These are phyloP conservation scores for Podila horticola DNA, from an alignment of 192 early-diverging fungal genomes.

Conservation along the genomic window DNA sequence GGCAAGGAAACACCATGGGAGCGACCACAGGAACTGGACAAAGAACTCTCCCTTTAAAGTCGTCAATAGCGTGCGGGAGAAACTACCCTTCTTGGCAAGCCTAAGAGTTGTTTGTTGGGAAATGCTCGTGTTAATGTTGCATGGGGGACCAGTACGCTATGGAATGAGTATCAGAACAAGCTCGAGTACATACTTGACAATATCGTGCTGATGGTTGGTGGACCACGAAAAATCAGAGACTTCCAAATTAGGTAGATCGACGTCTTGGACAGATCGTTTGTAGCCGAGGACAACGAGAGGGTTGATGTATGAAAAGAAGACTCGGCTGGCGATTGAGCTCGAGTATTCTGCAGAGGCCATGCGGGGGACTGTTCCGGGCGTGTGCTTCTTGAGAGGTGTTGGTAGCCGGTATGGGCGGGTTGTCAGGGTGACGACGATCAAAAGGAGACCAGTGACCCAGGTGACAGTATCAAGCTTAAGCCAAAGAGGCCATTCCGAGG, in stretches of 20 bases:
- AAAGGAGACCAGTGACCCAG: conserved; percentile 10
- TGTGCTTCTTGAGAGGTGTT: conserved; percentile 1
- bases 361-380: conserved; percentile 10
- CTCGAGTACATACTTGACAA: conserved; percentile 11
- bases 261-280: conserved; percentile 58
- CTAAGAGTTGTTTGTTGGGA: background rate
- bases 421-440: conserved; percentile 9
- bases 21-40: conserved; percentile 20
- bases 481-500: conserved; percentile 21
- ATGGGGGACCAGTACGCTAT: background rate
- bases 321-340: conserved; percentile 36
- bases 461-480: conserved; percentile 14
- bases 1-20: conserved; percentile 18
- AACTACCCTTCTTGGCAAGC: conserved; percentile 11
- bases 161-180: background rate
- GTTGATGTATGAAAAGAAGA: conserved; percentile 47
- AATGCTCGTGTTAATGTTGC: background rate
- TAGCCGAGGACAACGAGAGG: conserved; percentile 58
- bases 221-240: conserved; percentile 44
- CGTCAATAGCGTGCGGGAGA: conserved; percentile 10
- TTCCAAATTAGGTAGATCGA: conserved; percentile 69
- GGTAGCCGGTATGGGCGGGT: conserved; percentile 14
- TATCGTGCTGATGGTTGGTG: conserved; percentile 5
- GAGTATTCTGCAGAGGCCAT: conserved; percentile 9
- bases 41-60: conserved; percentile 17